phyloP scores from a whole-genome alignment of 2,329 filamentous ascomycete species.

The Stachybotrys chartarum region DNA sequence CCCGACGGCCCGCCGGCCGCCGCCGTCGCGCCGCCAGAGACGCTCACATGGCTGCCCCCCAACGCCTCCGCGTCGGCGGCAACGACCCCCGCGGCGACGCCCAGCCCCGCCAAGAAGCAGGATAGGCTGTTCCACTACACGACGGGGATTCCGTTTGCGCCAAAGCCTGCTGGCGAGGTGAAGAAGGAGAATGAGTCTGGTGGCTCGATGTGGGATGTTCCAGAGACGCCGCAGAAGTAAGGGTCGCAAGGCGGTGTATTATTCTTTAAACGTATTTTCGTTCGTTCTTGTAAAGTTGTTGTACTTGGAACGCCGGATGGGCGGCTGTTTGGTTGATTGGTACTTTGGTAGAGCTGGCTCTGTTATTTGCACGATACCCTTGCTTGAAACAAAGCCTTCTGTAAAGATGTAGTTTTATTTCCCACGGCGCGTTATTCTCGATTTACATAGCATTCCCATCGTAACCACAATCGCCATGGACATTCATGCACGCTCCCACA shows the following conservation, averaged over 20 bases:
- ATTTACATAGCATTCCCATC: too few species aligned
- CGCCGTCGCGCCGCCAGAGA: conserved; percentile 27
- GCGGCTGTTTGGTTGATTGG: not conserved
- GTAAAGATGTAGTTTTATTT: not conserved
- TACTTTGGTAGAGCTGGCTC: not conserved
- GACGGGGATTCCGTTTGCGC: conserved; percentile 42
- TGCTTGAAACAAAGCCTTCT: not conserved
- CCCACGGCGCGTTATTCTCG: too few species aligned
- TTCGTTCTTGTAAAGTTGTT: not conserved
- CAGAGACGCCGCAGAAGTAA: conserved; percentile 22
- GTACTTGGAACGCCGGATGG: not conserved
- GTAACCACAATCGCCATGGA: too few species aligned
- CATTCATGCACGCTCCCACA: too few species aligned
- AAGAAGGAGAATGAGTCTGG: not conserved
- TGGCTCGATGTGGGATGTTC: conserved; percentile 10
- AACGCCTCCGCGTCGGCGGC: conserved; percentile 31
- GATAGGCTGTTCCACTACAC: conserved; percentile 28
- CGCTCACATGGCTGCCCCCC: conserved; percentile 45
- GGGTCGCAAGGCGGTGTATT: not conserved
- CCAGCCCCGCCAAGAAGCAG: conserved; percentile 27
- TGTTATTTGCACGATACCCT: conserved; percentile 4
- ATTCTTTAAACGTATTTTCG: not conserved
- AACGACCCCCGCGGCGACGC: conserved; percentile 22
- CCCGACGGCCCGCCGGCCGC: conserved; percentile 43
- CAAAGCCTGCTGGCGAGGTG: conserved; percentile 5